Evolutionary conservation across 1,284 basidiomycete genomes (phyloP), one percentile per base, ranked within the genome.

Genomic region (Ceratobasidium sp.): DNA sequence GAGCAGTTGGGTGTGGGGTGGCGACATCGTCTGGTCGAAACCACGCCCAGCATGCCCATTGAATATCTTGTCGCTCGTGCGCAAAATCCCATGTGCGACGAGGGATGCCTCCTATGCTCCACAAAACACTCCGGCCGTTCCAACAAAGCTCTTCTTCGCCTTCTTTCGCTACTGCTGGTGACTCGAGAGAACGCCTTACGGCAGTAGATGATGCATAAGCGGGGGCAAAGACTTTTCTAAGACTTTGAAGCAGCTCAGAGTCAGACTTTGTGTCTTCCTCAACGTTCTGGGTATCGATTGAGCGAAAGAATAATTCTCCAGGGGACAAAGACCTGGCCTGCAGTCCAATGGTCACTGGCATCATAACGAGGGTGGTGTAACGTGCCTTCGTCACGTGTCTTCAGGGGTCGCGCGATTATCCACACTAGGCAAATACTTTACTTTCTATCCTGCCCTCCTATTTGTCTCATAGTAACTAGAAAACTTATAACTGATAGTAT

Each of bases 11-110:
- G 73, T 83, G 82, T 28, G 82, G 80, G 8, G 83, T 80, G 30
- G 75, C 76, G 30, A 63, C 23, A 35, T 58, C 62, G 61, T 78
- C 76, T 30, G 76, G 78, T 13, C 78, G 78, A 61, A 95, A 86
- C 81, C 86, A 87, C 6, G 90, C 93, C 58, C 93, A 87, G 76
- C 91, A 90, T 1, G 91, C 94, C 82, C 86, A 92, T 72, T 91
- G 89, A 44, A 96, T 87, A 1, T 86, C 84, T 78, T 94, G 89
- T 6, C 84, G 85, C 76, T 93, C 90, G 32, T 89, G 84, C 5
- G 85, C 82, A 78, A 93, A 94, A 63, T 87, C 88, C 89, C 91
- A 96, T 77, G 89, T 88, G 76, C 90, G 89, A 69, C 85, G 83
- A 57, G 95, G 85, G 30, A 93, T 82, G 0, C 89, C 89, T 0